A percentile compares a stretch with the other conserved stretches of the same genome.
phyloP scores from a whole-genome alignment of 495 filamentous ascomycete genomes.

The Hyaloscypha bicolor region DNA sequence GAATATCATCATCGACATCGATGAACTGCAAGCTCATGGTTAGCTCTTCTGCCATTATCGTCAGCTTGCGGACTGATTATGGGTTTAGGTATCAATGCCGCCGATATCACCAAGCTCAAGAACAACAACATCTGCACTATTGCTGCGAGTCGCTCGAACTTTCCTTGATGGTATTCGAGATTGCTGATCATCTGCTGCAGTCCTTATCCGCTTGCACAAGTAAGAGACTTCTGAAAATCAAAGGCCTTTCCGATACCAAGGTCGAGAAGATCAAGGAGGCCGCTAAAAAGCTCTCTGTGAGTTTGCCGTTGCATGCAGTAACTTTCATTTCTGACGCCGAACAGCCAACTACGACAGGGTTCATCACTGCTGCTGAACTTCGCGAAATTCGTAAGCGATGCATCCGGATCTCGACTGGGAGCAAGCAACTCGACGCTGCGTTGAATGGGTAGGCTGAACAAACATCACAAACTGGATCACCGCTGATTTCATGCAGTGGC shows the following conservation, averaged over 20 bases:
- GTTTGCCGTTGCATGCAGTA: conserved; percentile 14
- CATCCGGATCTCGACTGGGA: conserved; percentile 71
- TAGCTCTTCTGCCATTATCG: conserved; percentile 48
- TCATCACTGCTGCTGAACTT: conserved; percentile 76
- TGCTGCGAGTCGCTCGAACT: conserved; percentile 48
- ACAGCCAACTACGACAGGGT: conserved; percentile 67
- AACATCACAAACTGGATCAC: background rate
- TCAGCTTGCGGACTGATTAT: conserved; percentile 17
- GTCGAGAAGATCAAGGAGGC: conserved; percentile 84
- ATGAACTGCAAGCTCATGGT: conserved; percentile 74
- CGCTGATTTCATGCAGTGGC: conserved; percentile 48
- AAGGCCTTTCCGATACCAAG: conserved; percentile 80
- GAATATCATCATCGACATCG: conserved; percentile 64
- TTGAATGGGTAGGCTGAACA: conserved; percentile 59
- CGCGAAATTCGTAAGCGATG: conserved; percentile 68
- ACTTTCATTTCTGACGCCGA: conserved; percentile 14
- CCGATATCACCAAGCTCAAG: conserved; percentile 77
- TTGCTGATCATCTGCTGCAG: conserved; percentile 38
- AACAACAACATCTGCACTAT: conserved; percentile 71
- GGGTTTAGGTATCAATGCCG: conserved; percentile 64
- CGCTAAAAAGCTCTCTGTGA: conserved; percentile 68
- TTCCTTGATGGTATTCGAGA: too few species aligned
- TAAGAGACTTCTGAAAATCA: conserved; percentile 70
- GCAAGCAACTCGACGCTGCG: conserved; percentile 75
- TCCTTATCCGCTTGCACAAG: conserved; percentile 68